Base-by-base conservation (phyloP, 2,329 filamentous ascomycete genomes). In the Trichoderma aggressivum region DNA sequence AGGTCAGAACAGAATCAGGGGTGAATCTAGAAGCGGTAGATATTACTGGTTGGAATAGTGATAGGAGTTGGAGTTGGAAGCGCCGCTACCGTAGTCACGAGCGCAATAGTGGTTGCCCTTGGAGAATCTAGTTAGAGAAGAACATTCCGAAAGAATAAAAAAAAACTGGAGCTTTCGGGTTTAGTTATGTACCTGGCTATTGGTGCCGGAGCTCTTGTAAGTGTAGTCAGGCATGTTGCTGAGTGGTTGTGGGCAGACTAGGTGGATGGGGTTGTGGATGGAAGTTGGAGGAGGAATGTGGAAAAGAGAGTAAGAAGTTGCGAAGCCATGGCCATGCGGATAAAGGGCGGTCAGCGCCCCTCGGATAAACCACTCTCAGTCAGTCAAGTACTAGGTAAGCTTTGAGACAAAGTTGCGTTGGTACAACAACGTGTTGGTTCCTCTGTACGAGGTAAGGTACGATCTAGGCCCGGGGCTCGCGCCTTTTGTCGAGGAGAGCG, bases 91-190 rank as follows among this genome's bases (percentile, higher is more conserved):
- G 74, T 91, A 91, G 80, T 90, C 87, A 39, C 90, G 89, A 58
- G 85, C 80, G 80, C 89, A 91, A 77, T 89, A 92, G 81, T 89
- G 87, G 80, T 92, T 92, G 73, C 90, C 90, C 89, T 91, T 32
- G 34, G 1, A 65, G 47, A n/a, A 47, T 32, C 24, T 11, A 7
- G 61, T 18, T 3, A 26, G 55, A 18, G 34, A 21, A 21, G 21
- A 34, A 30, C 34, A n/a, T n/a, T 50, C n/a, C 21, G 21, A 12
- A 10, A 26, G 7, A 12, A n/a, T n/a, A n/a, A 39, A 21, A n/a
- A 14, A 43, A 24, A 21, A 36, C 56, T 16, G 36, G 36, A 59
- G 39, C 39, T 18, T 60, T 12, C 63, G 58, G 2, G 36, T 39
- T 6, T n/a, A n/a, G n/a, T n/a, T 21, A 74, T 78, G 72, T 81